Conservation (phyloP, 2,329 filamentous ascomycete species). For the Sarocladium kiliense region DNA sequence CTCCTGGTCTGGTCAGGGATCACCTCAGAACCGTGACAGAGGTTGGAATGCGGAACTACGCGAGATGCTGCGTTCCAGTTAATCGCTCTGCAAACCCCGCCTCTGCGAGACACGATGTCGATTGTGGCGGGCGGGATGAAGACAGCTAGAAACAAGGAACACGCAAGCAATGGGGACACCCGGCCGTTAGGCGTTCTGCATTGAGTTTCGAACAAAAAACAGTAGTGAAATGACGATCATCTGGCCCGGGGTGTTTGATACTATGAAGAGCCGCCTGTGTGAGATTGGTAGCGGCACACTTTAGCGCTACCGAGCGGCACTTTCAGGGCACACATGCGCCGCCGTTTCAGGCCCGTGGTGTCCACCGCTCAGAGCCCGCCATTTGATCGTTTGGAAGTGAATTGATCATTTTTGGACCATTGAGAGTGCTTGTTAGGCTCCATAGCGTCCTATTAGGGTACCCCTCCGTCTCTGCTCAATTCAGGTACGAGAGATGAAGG, state of each 20-base stretch:
- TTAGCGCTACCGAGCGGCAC: not conserved
- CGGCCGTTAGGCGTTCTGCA: slow-evolving; percentile 2
- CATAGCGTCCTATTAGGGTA: not conserved
- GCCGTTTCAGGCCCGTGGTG: not conserved
- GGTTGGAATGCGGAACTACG: not conserved
- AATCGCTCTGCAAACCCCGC: not conserved
- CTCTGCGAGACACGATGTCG: slow-evolving; percentile 7
- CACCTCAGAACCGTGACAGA: too few relatives aligned
- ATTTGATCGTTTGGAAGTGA: not conserved
- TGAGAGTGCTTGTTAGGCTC: not conserved
- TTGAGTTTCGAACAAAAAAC: slow-evolving; percentile 1
- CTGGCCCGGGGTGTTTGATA: too few relatives aligned
- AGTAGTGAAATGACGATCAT: slow-evolving; percentile 9
- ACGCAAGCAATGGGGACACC: not conserved
- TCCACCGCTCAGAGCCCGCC: slow-evolving; percentile 5
- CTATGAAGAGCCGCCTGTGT: not conserved
- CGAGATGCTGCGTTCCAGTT: slow-evolving; percentile 2
- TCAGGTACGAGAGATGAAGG: slow-evolving; percentile 8
- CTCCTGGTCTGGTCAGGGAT: too few relatives aligned
- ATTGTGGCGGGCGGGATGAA: slow-evolving; percentile 1
- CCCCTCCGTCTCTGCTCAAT: not conserved
- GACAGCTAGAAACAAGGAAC: slow-evolving; percentile 3
- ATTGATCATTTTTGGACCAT: not conserved
- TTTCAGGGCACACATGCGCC: not conserved
- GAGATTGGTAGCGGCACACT: not conserved